Conservation (phyloP, 2,329 filamentous ascomycete genomes). For the Ophiostoma piceae region DNA sequence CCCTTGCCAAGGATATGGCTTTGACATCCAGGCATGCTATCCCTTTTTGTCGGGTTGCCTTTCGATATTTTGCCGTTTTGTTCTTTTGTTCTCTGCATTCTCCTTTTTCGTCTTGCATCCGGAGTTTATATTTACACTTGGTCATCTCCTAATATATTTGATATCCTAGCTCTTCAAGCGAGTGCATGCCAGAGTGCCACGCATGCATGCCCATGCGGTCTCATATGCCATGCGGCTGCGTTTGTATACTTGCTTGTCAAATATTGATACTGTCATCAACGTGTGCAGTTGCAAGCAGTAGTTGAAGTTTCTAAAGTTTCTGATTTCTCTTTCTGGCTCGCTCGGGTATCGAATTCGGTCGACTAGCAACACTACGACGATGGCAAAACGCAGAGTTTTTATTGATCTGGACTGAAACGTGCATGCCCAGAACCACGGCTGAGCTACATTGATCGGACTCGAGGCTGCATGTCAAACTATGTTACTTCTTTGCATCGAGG, state of each 20-base stretch:
- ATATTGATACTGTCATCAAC: background rate
- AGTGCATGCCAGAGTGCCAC: background rate
- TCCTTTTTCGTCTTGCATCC: background rate
- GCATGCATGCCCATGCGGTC: background rate
- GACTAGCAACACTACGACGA: background rate
- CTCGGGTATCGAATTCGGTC: background rate
- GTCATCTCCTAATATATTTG: background rate
- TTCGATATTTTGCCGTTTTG: background rate
- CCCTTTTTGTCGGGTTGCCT: background rate
- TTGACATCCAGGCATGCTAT: background rate
- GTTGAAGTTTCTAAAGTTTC: background rate
- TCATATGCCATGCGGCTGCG: background rate
- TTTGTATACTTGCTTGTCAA: background rate
- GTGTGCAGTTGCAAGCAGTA: background rate
- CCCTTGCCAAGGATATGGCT: background rate
- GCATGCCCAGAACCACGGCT: background rate
- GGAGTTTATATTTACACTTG: slow-evolving; percentile 1
- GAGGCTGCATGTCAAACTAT: too few species aligned
- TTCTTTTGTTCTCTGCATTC: background rate
- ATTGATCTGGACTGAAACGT: background rate
- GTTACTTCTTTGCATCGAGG: background rate
- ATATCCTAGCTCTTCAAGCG: background rate
- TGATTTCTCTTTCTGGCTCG: background rate
- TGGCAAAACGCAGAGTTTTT: background rate
- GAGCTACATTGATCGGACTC: background rate